Evolutionary conservation across 768 basidiomycete genomes (phyloP), one percentile per base, ranked within the genome.

Genomic region (Hebeloma cylindrosporum): DNA sequence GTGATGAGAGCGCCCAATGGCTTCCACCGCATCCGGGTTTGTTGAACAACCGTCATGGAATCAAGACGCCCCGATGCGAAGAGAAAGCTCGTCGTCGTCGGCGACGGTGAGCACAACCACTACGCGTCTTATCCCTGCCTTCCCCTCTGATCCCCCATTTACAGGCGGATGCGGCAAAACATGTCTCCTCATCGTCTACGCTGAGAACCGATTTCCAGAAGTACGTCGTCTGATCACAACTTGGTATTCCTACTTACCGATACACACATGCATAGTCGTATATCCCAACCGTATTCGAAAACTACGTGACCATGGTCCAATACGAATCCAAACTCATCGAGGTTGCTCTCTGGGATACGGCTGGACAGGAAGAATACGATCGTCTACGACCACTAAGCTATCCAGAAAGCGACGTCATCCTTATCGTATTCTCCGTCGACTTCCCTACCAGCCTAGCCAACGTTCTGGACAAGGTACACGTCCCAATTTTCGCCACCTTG

Each of bases 301-400:
- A 92, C 75, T 93, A 93, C 59, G 88, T 92, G 43, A 91, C 88
- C 9, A 83, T 88, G 52, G 86, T 93, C 27, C 73, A 81, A 37
- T 91, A 86, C 57, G 92, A 94, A 18, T 84, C 86, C 44, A 93
- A 93, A 67, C 72, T 88, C 14, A 83, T 99, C 50, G 92, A 96
- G 60, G 79, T 99, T 31, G 95, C 96, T n/a, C 75, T 99, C 13
- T 99, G 95, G 93, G 93, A 97, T 67, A 97, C 93, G 1, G 93
- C 93, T 1, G 93, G 93, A 20, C 93, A 96, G 64, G 93, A 97
- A 68, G 93, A 97, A 70, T 97, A 96, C 66, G 92, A 94, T 64
- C 78, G 88, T 51, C 76, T 93, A 44, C 77, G 89, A 53, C 88
- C 89, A 14, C 73, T 93, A 51, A 88, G 85, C 63, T 92, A 93